Base-by-base conservation (phyloP, 345 rosid species). In the Camelina neglecta region DNA sequence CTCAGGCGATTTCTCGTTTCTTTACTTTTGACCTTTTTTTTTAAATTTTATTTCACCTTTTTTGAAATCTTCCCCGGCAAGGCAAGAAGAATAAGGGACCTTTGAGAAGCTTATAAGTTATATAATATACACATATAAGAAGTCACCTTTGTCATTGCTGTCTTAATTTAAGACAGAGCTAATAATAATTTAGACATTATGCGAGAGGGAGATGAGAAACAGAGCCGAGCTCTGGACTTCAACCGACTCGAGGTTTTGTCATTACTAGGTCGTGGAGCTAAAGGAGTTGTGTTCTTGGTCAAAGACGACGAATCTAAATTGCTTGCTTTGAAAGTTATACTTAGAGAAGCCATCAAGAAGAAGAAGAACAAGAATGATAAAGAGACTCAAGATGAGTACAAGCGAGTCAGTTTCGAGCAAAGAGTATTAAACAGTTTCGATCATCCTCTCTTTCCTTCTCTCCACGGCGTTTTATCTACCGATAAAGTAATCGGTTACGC, bases 191-290 rank as follows among this genome's bases (percentile, higher is more conserved):
- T 21, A 12, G 10, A 41, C 79, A 50, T 26, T 0, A 71, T 77
- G 72, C 60, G 3, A 15, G 59, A 50, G 44, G 67, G 41, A 23
- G 67, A 36, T 2, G 2, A 63, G 11, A 42, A 26, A 20, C 53
- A 67, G 74, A 60, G 54, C 58, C 68, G 2, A 29, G 12, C 50
- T 49, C 68, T 93, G 11, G 82, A 82, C 58, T 67, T 91, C 11
- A 76, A 76, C 20, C 67, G 73, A 3, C 68, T 94, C 2, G 78
- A 69, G 45, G 88, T 86, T n/a, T 67, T 89, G 16, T 79, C 89
- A 16, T 85, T 90, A 9, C 69, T 92, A 1, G 98, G 98, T 6
- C 88, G 93, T 13, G 97, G 98, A 8, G 98, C 97, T 6, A 94
- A 90, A 66, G 97, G 98, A 35, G 96, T 86, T 23, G 98, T 90